Percentiles rank a stretch among this genome's conserved stretches.
These are phyloP conservation scores for Hypoxylon sp. DNA, from an alignment of 2,329 filamentous ascomycete species.

Conservation along the genomic window DNA sequence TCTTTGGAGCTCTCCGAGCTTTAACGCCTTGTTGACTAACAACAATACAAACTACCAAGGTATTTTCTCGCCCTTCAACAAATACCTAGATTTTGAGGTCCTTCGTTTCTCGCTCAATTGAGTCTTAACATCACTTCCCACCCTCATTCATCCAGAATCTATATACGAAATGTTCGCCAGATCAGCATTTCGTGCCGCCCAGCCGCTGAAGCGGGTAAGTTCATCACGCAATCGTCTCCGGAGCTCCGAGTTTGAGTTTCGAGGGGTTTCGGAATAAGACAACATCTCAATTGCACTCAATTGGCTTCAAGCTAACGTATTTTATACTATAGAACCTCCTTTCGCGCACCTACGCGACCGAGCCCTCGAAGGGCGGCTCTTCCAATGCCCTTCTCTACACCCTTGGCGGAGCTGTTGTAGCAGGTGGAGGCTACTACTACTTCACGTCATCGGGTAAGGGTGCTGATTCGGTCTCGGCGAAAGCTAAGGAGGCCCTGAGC, in stretches of 20 bases:
- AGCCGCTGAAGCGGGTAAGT: constrained; percentile 71
- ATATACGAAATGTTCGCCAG: constrained; percentile 69
- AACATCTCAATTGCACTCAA: constrained; percentile 18
- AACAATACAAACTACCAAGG: not conserved
- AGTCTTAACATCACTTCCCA: constrained; percentile 1
- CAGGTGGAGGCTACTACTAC: constrained; percentile 71
- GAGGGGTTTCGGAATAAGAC: constrained; percentile 1
- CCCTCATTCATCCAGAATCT: constrained; percentile 3
- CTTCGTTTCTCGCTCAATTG: constrained; percentile 35
- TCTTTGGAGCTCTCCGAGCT: constrained; percentile 36
- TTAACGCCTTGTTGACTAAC: constrained; percentile 20
- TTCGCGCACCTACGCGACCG: constrained; percentile 75
- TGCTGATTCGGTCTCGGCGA: constrained; percentile 69
- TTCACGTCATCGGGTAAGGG: constrained; percentile 63
- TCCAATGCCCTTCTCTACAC: constrained; percentile 73
- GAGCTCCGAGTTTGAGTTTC: constrained; percentile 41
- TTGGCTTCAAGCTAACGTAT: constrained; percentile 37
- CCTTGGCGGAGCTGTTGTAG: constrained; percentile 72
- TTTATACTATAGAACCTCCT: constrained; percentile 46
- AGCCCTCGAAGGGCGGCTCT: constrained; percentile 68
- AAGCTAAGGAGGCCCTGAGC: constrained; percentile 63
- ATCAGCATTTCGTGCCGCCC: constrained; percentile 67
- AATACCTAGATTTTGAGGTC: constrained; percentile 10
- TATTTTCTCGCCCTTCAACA: constrained; percentile 14
- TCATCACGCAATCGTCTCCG: constrained; percentile 27